Evolutionary conservation across 1,139 yeast genomes (phyloP).

Genomic region (Kodamaea arcana): DNA sequence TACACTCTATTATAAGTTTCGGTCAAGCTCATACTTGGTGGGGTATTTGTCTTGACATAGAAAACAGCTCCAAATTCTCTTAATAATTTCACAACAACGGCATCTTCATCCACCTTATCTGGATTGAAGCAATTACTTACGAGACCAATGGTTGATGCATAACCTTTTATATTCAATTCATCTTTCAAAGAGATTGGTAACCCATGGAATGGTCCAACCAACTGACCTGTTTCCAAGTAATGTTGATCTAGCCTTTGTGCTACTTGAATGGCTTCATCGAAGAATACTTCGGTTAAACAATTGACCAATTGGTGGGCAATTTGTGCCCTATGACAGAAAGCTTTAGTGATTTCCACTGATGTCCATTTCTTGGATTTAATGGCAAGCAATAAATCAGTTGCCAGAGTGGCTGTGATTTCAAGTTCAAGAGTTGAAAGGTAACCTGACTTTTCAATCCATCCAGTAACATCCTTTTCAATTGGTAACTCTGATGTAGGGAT

Average conservation of each 20-base stretch:
- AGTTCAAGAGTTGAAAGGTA: constrained; percentile 23
- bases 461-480: constrained; percentile 27
- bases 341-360: constrained; percentile 31
- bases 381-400: constrained; percentile 29
- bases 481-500: constrained; percentile 31
- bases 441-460: constrained; percentile 27
- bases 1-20: constrained; percentile 31
- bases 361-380: constrained; percentile 24
- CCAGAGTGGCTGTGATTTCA: constrained; percentile 33
- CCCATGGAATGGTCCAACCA: constrained; percentile 33
- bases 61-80: constrained; percentile 29
- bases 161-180: constrained; percentile 44
- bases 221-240: constrained; percentile 19
- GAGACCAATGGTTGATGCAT: constrained; percentile 49
- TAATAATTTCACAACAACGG: constrained; percentile 22
- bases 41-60: constrained; percentile 30
- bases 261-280: constrained; percentile 26
- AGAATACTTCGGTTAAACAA: constrained; percentile 32
- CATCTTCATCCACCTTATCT: constrained; percentile 22
- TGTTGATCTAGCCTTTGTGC: constrained; percentile 27
- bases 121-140: constrained; percentile 24
- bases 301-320: constrained; percentile 43
- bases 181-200: constrained; percentile 43
- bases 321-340: constrained; percentile 37
- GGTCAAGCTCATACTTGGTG: constrained; percentile 36